Percentiles rank a stretch among this genome's conserved stretches.
phyloP scores from a whole-genome alignment of 2,329 filamentous ascomycete species.

The Botrytis hyacinthi region DNA sequence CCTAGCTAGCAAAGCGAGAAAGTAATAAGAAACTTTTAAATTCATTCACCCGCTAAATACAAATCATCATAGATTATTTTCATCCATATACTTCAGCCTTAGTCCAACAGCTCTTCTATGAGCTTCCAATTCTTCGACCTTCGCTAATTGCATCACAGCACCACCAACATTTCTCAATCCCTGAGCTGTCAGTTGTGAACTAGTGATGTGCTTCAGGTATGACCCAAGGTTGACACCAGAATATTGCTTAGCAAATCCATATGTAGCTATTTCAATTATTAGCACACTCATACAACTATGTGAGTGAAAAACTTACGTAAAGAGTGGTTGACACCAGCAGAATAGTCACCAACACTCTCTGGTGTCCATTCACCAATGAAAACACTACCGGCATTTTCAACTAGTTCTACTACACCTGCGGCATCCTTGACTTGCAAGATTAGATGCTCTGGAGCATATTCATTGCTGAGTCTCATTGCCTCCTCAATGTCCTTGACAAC shows the following conservation, averaged over 20 bases:
- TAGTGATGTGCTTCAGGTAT: conserved; percentile 97
- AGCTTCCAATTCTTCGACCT: conserved; percentile 91
- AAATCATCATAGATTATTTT: conserved; percentile 27
- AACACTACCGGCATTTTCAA: conserved; percentile 92
- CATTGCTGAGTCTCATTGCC: conserved; percentile 81
- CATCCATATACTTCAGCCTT: conserved; percentile 50
- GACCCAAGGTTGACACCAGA: conserved; percentile 94
- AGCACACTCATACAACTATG: neutral
- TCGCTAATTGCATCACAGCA: conserved; percentile 92
- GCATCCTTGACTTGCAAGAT: conserved; percentile 86
- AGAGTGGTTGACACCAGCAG: conserved; percentile 95
- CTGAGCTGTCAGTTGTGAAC: conserved; percentile 81
- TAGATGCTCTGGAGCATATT: conserved; percentile 93
- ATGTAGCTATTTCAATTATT: conserved; percentile 65
- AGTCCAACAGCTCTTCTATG: conserved; percentile 75
- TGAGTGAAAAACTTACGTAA: conserved; percentile 66
- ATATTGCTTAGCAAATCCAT: conserved; percentile 97
- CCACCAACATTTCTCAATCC: conserved; percentile 81
- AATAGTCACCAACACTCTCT: conserved; percentile 97
- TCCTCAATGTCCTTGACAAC: conserved; percentile 68
- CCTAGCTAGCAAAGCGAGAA: neutral
- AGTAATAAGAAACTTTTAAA: neutral
- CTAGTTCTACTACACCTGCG: conserved; percentile 68
- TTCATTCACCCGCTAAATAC: conserved; percentile 8
- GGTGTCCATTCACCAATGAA: conserved; percentile 97